phyloP scores from a whole-genome alignment of 75 land plant species.

The Picea glauca region DNA sequence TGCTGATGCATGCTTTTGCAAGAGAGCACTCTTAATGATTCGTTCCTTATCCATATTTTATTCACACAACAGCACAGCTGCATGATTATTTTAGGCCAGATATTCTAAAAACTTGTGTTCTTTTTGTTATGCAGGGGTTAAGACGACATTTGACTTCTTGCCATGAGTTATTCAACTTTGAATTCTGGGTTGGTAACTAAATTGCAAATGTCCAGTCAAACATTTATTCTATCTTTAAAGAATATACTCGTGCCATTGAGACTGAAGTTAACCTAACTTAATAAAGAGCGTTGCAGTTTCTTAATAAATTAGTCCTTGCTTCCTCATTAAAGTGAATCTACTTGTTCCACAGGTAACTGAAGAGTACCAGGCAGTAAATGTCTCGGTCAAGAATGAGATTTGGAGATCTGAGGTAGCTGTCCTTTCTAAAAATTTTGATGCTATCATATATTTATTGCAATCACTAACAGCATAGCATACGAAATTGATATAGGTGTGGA shows the following conservation, averaged over 20 bases:
- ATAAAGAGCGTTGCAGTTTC: slow-evolving; percentile 5
- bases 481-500: background rate
- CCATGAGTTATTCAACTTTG: slow-evolving; percentile 87
- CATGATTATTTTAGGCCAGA: background rate
- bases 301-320: background rate
- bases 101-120: background rate
- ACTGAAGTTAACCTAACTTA: background rate
- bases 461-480: background rate
- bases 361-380: slow-evolving; percentile 64
- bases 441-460: background rate
- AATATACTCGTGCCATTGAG: background rate
- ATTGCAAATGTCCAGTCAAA: background rate
- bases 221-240: background rate
- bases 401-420: slow-evolving; percentile 42
- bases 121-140: slow-evolving; percentile 38
- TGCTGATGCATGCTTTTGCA: background rate
- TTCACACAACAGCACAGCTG: background rate
- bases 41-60: background rate
- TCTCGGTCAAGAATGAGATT: slow-evolving; percentile 50
- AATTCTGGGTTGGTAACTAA: slow-evolving; percentile 68
- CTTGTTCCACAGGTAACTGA: slow-evolving; percentile 47
- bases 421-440: background rate
- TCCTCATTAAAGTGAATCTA: background rate
- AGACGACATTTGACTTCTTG: slow-evolving; percentile 50
- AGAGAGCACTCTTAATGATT: background rate